Conservation (phyloP, 176 grass and related monocot species). For the Neostapfia colusana region DNA sequence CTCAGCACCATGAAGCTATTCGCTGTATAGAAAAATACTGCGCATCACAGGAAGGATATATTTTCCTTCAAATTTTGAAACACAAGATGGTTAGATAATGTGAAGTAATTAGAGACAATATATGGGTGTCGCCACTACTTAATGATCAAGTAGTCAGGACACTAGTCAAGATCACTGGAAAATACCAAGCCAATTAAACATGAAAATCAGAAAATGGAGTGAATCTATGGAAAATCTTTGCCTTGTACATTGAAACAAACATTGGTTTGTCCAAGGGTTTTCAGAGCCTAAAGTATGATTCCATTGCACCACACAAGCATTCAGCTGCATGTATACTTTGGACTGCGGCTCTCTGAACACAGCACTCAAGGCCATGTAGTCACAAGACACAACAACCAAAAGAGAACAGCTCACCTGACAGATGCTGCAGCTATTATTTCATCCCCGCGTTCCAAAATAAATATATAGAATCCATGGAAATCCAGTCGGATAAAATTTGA, state of each 20-base stretch:
- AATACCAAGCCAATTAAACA: not conserved
- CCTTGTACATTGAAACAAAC: not conserved
- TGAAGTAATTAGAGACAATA: not conserved
- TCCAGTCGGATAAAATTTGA: conserved; percentile 90
- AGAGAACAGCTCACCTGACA: conserved; percentile 60
- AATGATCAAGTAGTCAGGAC: not conserved
- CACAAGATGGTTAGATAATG: not conserved
- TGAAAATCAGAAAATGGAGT: not conserved
- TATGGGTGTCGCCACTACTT: not conserved
- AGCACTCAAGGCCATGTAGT: not conserved
- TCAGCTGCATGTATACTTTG: not conserved
- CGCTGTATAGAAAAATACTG: not conserved
- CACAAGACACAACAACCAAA: conserved; percentile 17
- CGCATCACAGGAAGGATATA: not conserved
- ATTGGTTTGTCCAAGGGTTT: not conserved
- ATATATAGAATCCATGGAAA: conserved; percentile 85
- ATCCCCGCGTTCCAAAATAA: conserved; percentile 84
- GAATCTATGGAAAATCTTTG: not conserved
- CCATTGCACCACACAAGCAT: not conserved
- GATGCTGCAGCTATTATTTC: conserved; percentile 96
- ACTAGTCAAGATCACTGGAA: not conserved
- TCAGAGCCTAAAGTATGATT: conserved; percentile 4
- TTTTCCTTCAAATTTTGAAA: not conserved
- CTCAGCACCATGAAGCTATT: conserved; percentile 24
- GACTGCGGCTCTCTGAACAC: conserved; percentile 20